Base-by-base conservation (phyloP, 2,329 filamentous ascomycete species). In the Didymella pinodella region DNA sequence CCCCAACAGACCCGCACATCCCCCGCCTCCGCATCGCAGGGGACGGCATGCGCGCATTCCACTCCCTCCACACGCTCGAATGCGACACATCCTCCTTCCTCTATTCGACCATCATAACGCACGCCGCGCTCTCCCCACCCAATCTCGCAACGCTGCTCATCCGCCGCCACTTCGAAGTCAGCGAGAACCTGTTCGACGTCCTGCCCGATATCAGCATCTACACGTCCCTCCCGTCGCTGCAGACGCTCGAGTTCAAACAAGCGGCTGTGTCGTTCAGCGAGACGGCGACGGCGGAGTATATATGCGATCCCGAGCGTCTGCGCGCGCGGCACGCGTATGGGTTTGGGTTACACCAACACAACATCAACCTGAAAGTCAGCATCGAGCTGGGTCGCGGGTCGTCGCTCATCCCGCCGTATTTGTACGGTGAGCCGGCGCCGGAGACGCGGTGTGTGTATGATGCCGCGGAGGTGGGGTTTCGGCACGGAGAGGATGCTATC, bases 391-490 rank as follows among this genome's bases (percentile, higher is more conserved):
- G 67, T 26, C 59, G 57, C 25, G 63, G 61, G 8, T 40, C 50
- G 1, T 48, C 48, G 12, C 60, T 73, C 6, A 73, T 77, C 40
- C 75, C 75, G 7, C 75, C 75, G 0, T 75, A 73, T 49, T 65
- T 77, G 1, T 63, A 73, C 44, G 63, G 67, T 48, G 75, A 77
- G 59, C 61, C 44, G 0, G 38, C 58, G 3, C 74, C 74, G 2
- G 38, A 65, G 11, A 59, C 65, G 5, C 45, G 70, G 1, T 69
- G 64, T 31, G 7, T 75, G 68, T 78, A 71, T 59, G 61, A 73
- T n/a, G 62, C 67, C n/a, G 52, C 59, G 77, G 90, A 91, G 3
- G 49, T 71, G 0, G 73, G 74, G 4, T 76, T 76, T 38, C 52
- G 44, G 8, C 68, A 70, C n/a, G 22, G 22, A 3, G 22, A 22